Conservation (phyloP, 257 asterid genomes). For the Solanum gandarillasii region DNA sequence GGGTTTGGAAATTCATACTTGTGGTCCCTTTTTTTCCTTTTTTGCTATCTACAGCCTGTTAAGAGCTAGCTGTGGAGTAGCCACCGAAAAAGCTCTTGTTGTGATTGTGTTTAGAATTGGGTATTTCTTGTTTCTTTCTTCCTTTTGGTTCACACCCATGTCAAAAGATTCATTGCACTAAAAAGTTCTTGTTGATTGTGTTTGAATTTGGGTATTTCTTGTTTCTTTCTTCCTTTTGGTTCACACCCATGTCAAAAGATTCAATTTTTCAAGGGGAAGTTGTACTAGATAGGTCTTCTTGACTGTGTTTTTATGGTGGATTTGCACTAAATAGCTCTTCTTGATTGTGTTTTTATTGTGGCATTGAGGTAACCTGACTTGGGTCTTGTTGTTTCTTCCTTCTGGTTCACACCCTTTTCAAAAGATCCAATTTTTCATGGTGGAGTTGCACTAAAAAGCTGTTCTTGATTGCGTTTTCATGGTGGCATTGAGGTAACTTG, state of each 20-base stretch:
- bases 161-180: constrained; percentile 1
- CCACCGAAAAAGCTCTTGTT: neutral
- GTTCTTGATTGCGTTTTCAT: neutral
- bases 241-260: constrained; percentile 12
- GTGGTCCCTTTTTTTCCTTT: neutral
- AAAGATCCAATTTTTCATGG: constrained; percentile 2
- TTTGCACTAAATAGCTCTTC: constrained; percentile 10
- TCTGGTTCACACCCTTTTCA: constrained; percentile 1
- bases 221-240: neutral
- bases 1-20: neutral
- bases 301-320: neutral
- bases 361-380: constrained; percentile 5
- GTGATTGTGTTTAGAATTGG: neutral
- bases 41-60: constrained; percentile 23
- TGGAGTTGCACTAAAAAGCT: constrained; percentile 7
- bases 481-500: constrained; percentile 11
- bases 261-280: neutral
- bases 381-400: neutral
- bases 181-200: neutral
- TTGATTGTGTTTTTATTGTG: constrained; percentile 4
- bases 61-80: constrained; percentile 24
- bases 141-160: neutral
- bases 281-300: constrained; percentile 6
- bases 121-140: neutral
- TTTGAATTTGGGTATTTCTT: neutral